Base-by-base conservation (phyloP, 2,329 filamentous ascomycete species). In the Tolypocladium sp. region DNA sequence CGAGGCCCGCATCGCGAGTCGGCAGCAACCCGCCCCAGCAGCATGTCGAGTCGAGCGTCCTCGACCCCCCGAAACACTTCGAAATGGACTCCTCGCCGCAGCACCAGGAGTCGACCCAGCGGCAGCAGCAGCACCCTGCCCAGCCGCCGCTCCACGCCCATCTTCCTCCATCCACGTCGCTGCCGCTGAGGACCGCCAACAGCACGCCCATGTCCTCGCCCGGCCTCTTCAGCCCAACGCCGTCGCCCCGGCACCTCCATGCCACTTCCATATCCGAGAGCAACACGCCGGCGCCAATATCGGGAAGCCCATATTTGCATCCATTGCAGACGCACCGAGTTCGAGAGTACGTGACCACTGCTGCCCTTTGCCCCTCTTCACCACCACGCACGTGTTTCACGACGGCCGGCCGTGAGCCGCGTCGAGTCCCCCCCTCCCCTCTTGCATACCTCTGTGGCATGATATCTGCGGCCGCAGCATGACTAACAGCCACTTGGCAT, bases 271-370 rank as follows among this genome's bases (percentile, higher is more conserved):
- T 77, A 35, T 82, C 81, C 61, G 83, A 86, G 68, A 78, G 76
- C 61, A 79, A 79, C 33, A 82, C 82, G 6, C 81, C 83, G 42
- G 77, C 75, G 46, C 76, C 74, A 33, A 68, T 73, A 53, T 67
- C 76, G 46, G 77, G 78, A 59, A 87, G 83, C 66, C 86, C 87
- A 1, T 87, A 83, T 67, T 73, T 90, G 58, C 88, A 91, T 67
- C 87, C 88, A 40, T 74, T 89, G 59, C 88, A 91, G 71, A 83
- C 83, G 61, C 87, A 89, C 71, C 86, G 82, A 72, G 89, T 91
- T 56, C 82, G 88, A 82, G 89, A 92, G 87, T 90, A 79, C 81
- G 86, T 82, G 10, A 17, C 37, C 30, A 10, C 42, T 38, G 35
- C 46, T 35, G 20, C 53, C 17, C 30, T n/a, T 30, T 55, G 20